phyloP scores from a whole-genome alignment of 768 basidiomycete species.

The Kwoniella bestiolae region DNA sequence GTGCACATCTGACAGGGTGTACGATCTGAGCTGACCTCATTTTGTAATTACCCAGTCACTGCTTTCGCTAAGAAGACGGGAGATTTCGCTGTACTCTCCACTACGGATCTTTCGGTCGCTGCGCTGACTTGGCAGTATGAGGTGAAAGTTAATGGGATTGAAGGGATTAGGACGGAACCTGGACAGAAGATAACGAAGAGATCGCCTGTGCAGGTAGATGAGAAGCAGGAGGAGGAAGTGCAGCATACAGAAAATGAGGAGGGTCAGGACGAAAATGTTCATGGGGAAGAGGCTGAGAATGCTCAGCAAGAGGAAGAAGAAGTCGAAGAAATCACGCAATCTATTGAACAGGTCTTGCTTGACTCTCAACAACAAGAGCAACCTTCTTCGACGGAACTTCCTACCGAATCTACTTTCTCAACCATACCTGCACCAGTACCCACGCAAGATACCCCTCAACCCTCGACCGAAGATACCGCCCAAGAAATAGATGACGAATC shows the following conservation, averaged over 20 bases:
- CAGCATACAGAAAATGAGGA: slow-evolving; percentile 15
- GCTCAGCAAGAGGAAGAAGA: slow-evolving; percentile 18
- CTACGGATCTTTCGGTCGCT: slow-evolving; percentile 85
- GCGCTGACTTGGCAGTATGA: slow-evolving; percentile 84
- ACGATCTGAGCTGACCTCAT: not conserved
- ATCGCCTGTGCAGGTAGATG: slow-evolving; percentile 11
- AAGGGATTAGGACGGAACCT: slow-evolving; percentile 41
- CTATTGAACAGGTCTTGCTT: slow-evolving; percentile 35
- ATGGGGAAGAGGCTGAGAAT: slow-evolving; percentile 61
- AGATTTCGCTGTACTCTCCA: slow-evolving; percentile 88
- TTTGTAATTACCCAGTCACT: slow-evolving; percentile 66
- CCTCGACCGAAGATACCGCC: not conserved
- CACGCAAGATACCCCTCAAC: not conserved
- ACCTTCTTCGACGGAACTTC: too few relatives aligned
- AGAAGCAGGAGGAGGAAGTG: slow-evolving; percentile 52
- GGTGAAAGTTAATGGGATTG: slow-evolving; percentile 59
- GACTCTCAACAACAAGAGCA: too few relatives aligned
- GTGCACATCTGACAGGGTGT: not conserved
- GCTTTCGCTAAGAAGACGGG: slow-evolving; percentile 93
- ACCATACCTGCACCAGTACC: not conserved
- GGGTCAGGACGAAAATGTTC: slow-evolving; percentile 19
- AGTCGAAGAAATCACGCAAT: slow-evolving; percentile 20
- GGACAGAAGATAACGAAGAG: slow-evolving; percentile 31
- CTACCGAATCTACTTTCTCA: too few relatives aligned
- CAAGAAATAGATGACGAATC: slow-evolving; percentile 58